Evolutionary conservation across 208 protist species (phyloP).

Genomic region (Trypanosoma brucei): DNA sequence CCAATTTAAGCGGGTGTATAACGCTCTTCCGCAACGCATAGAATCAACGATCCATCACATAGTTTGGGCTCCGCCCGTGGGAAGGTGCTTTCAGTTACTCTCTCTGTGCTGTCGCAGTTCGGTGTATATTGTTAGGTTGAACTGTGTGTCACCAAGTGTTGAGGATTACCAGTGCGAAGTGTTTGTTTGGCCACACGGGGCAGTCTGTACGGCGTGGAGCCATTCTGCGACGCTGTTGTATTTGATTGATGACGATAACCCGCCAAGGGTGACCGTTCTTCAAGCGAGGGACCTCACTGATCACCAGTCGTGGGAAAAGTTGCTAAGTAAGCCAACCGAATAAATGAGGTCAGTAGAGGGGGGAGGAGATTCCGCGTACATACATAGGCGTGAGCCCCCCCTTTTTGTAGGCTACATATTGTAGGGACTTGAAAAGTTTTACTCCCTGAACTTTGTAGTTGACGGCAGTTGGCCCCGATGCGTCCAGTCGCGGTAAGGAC

Average conservation of each 20-base stretch:
- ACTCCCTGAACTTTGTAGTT: too few relatives aligned
- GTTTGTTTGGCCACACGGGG: slow-evolving; percentile 50
- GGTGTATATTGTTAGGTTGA: slow-evolving; percentile 74
- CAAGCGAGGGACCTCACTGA: slow-evolving; percentile 70
- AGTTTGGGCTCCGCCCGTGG: slow-evolving; percentile 70
- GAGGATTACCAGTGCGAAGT: slow-evolving; percentile 50
- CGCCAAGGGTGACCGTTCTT: slow-evolving; percentile 50
- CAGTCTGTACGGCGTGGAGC: slow-evolving; percentile 81
- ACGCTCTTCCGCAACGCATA: slow-evolving; percentile 29
- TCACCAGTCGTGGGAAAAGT: slow-evolving; percentile 74
- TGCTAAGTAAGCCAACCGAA: slow-evolving; percentile 16
- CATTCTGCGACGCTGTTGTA: slow-evolving; percentile 71
- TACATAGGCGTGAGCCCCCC: not conserved
- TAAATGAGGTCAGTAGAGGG: not conserved
- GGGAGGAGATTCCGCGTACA: not conserved
- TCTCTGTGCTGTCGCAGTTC: slow-evolving; percentile 69
- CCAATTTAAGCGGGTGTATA: slow-evolving; percentile 35
- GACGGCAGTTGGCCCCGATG: too few relatives aligned
- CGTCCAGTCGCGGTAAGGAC: too few relatives aligned
- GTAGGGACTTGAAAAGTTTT: too few relatives aligned
- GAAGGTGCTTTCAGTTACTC: slow-evolving; percentile 76
- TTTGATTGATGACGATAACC: slow-evolving; percentile 55
- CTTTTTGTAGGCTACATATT: too few relatives aligned
- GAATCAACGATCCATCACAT: slow-evolving; percentile 57
- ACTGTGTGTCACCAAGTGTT: slow-evolving; percentile 70